phyloP scores from a whole-genome alignment of 179 eudicot species.

The Heliamphora pulchella region DNA sequence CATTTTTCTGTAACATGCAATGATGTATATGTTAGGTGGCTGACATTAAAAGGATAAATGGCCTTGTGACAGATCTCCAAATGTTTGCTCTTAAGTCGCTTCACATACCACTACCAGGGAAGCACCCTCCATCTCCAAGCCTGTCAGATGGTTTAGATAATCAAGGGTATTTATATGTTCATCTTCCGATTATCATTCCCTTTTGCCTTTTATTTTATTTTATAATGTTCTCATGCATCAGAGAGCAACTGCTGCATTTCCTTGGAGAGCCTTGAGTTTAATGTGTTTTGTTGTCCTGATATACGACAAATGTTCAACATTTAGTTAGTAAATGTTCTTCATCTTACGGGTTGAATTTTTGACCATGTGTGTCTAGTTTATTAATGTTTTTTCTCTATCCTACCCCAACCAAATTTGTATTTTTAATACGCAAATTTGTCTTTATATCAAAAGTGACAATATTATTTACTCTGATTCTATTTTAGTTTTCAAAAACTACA shows the following conservation, averaged over 20 bases:
- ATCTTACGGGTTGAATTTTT: background rate
- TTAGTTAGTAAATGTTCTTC: background rate
- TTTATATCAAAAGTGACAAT: too few relatives aligned
- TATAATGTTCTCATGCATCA: background rate
- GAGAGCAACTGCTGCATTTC: background rate
- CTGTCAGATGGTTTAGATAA: constrained; percentile 49
- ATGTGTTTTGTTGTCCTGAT: background rate
- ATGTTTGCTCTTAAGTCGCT: constrained; percentile 93
- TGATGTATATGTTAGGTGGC: constrained; percentile 50
- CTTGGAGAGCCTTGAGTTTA: background rate
- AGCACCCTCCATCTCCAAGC: constrained; percentile 81
- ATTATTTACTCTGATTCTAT: too few relatives aligned
- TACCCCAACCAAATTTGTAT: too few relatives aligned
- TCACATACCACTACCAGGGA: constrained; percentile 82
- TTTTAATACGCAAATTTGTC: too few relatives aligned
- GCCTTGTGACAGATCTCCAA: constrained; percentile 80
- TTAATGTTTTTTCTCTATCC: too few relatives aligned
- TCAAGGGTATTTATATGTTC: constrained; percentile 37
- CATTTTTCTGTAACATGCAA: constrained; percentile 11
- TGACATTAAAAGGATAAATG: constrained; percentile 78
- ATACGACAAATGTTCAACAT: background rate
- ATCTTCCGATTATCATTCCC: background rate
- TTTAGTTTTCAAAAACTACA: too few relatives aligned
- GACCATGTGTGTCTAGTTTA: background rate
- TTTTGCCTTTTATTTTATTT: background rate